These are phyloP conservation scores for Moricandia moricandioides DNA, from an alignment of 345 rosid genomes.

Conservation along the genomic window DNA sequence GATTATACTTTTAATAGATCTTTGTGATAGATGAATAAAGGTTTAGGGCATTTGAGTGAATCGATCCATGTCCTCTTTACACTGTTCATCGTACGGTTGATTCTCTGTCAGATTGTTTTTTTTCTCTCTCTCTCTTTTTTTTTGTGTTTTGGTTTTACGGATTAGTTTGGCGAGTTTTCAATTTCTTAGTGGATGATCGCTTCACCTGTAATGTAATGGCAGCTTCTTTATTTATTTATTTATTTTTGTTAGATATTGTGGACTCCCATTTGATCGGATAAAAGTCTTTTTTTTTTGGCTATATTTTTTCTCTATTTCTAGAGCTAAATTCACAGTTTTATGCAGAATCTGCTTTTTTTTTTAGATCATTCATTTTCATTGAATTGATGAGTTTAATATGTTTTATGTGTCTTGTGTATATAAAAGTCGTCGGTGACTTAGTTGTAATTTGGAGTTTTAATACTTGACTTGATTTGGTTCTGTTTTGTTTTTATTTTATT, in stretches of 20 bases:
- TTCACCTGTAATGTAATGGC: constrained; percentile 24
- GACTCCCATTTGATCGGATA: constrained; percentile 23
- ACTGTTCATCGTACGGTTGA: constrained; percentile 31
- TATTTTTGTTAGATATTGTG: not conserved
- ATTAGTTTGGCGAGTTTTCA: constrained; percentile 7
- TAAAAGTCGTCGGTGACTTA: constrained; percentile 16
- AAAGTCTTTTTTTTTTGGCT: not conserved
- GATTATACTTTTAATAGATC: not conserved
- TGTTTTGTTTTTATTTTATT: not conserved
- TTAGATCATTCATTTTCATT: not conserved
- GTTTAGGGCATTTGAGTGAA: constrained; percentile 18
- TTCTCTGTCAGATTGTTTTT: constrained; percentile 17
- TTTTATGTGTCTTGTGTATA: not conserved
- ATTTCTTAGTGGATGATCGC: constrained; percentile 5
- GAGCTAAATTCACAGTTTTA: not conserved
- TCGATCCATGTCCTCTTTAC: constrained; percentile 24
- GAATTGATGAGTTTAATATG: not conserved
- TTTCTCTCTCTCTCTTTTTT: not conserved
- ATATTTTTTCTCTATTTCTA: not conserved
- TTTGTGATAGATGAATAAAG: not conserved
- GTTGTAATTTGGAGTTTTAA: not conserved
- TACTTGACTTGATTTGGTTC: not conserved
- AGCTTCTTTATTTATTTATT: not conserved
- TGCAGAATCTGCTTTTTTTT: not conserved
- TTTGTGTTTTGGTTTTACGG: not conserved